These are phyloP conservation scores for Exophiala bonariae DNA, from an alignment of 2,329 filamentous ascomycete genomes.

Conservation along the genomic window DNA sequence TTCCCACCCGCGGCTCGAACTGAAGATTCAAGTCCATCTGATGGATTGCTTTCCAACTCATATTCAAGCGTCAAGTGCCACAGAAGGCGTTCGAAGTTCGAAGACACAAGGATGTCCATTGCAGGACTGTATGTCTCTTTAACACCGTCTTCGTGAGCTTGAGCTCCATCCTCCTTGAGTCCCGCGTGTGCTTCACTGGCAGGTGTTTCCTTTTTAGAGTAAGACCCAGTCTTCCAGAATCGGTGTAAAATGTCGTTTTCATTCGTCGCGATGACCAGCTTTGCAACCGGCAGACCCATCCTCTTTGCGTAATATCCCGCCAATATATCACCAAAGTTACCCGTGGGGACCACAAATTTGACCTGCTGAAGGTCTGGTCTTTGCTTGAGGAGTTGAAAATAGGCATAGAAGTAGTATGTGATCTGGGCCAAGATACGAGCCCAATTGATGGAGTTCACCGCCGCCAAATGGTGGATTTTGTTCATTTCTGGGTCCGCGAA, in stretches of 20 bases:
- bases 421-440: conserved; percentile 94
- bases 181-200: conserved; percentile 26
- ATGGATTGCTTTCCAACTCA: conserved; percentile 36
- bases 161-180: conserved; percentile 53
- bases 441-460: conserved; percentile 97
- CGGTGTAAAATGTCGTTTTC: conserved; percentile 96
- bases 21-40: conserved; percentile 18
- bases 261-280: conserved; percentile 90
- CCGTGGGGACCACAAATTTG: conserved; percentile 87
- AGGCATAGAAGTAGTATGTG: conserved; percentile 94
- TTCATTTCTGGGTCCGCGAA: conserved; percentile 87
- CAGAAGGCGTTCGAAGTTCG: conserved; percentile 92
- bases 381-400: conserved; percentile 73
- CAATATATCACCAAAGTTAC: conserved; percentile 95
- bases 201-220: conserved; percentile 74
- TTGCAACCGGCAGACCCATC: conserved; percentile 82
- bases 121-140: conserved; percentile 91
- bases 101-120: conserved; percentile 96
- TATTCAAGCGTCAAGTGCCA: conserved; percentile 88
- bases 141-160: conserved; percentile 69
- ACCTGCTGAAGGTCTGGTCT: conserved; percentile 58
- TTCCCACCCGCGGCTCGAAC: conserved; percentile 58
- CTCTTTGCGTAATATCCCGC: conserved; percentile 83
- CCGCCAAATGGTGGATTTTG: conserved; percentile 76
- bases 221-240: conserved; percentile 85